Base-by-base conservation (phyloP, 495 filamentous ascomycete species). In the Podospora pseudocomata region DNA sequence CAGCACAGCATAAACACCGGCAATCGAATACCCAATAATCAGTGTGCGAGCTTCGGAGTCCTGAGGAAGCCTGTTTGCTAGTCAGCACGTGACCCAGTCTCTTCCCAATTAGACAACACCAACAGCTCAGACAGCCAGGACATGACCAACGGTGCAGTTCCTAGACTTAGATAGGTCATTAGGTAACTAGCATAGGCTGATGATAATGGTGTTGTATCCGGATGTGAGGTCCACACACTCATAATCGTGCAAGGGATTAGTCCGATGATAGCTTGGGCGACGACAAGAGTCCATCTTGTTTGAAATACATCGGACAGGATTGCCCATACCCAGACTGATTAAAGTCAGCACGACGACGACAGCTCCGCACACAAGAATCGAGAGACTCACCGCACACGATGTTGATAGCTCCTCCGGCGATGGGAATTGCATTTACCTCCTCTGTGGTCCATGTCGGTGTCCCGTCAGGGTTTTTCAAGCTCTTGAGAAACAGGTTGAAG, bases 71-170 rank as follows among this genome's bases (percentile, higher is more conserved):
- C 69, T 69, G 30, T 49, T 39, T 9, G 20, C 39, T 49, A 13
- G 15, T 49, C 39, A 49, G 39, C 15, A 49, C 39, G 9, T 16
- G 39, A 9, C 39, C 39, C 15, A 3, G 39, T 11, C 34, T 39
- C 34, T 5, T 6, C 34, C 15, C 9, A 11, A 11, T 49, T 16
- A 5, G 15, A 49, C 13, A 16, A 49, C 11, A 66, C 76, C 57
- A 28, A 79, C 78, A 80, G 61, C 30, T 80, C 76, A 16, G 78
- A 78, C 19, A 81, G 65, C 79, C 79, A 81, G 6, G 78, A 76
- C 67, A 81, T 74, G 20, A 81, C 78, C 20, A 81, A 57, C 0
- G 79, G 79, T 16, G 78, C 78, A 4, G 78, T 81, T 11, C 79
- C 79, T 1, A 81, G 65, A 44, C 71, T 72, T 28, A 81, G 26